These are phyloP conservation scores for Lolium multiflorum DNA, from an alignment of 176 grass and related monocot species.

Conservation along the genomic window DNA sequence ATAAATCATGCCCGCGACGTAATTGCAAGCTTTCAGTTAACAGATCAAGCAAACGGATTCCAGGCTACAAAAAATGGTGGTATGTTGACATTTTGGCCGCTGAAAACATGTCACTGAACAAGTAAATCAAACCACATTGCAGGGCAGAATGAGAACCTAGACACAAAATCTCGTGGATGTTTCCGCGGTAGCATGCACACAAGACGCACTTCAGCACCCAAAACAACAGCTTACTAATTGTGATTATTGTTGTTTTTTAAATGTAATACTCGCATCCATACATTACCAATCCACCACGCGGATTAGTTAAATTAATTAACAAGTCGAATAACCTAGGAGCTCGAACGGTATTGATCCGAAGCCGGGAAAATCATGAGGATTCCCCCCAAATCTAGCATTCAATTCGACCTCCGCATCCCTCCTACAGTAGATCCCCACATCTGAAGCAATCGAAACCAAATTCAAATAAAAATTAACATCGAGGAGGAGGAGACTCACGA, in stretches of 20 bases:
- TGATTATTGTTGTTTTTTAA: not conserved
- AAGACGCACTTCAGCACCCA: not conserved
- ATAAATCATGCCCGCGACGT: not conserved
- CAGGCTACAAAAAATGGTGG: not conserved
- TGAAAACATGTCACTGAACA: not conserved
- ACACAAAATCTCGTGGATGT: not conserved
- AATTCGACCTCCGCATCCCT: not conserved
- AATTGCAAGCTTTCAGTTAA: not conserved
- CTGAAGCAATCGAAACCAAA: constrained; percentile 3
- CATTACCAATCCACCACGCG: constrained; percentile 15
- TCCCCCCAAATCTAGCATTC: not conserved
- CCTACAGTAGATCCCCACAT: constrained; percentile 32
- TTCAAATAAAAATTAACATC: not conserved
- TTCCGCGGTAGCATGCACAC: not conserved
- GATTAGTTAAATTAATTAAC: not conserved
- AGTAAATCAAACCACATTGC: not conserved
- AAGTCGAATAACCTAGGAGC: not conserved
- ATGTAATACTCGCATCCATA: not conserved
- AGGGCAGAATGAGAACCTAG: not conserved
- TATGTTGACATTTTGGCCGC: not conserved
- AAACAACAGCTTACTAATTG: not conserved
- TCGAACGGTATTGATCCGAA: not conserved
- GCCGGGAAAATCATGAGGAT: not conserved
- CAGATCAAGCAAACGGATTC: not conserved
- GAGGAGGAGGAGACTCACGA: constrained; percentile 60